A percentile compares a stretch with the other conserved stretches of the same genome.
These are phyloP conservation scores for Fusarium drepaniforme DNA, from an alignment of 2,329 filamentous ascomycete genomes.

Conservation along the genomic window DNA sequence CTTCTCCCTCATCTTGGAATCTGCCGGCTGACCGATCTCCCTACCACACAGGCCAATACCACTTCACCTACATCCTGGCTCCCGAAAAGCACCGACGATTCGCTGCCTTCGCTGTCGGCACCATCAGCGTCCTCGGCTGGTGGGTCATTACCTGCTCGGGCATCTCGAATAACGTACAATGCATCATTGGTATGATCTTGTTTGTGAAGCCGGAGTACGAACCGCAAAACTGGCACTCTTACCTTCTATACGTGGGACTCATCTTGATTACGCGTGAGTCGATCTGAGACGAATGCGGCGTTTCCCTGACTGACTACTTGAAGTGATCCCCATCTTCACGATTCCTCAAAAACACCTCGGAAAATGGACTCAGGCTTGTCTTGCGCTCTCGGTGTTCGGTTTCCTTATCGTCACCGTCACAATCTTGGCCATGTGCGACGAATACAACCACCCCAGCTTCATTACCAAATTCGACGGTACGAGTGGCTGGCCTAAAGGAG, in stretches of 20 bases:
- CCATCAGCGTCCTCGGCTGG: constrained; percentile 30
- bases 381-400: constrained; percentile 17
- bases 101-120: constrained; percentile 26
- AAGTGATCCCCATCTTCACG: constrained; percentile 36
- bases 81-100: constrained; percentile 26
- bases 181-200: constrained; percentile 30
- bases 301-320: background rate
- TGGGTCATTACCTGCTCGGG: constrained; percentile 37
- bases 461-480: constrained; percentile 13
- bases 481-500: constrained; percentile 29
- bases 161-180: constrained; percentile 30
- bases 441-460: constrained; percentile 17
- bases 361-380: constrained; percentile 24
- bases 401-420: constrained; percentile 22
- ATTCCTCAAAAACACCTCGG: constrained; percentile 32
- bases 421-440: constrained; percentile 20
- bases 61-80: constrained; percentile 32
- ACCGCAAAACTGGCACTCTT: constrained; percentile 31
- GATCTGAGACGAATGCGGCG: background rate
- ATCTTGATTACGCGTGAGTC: constrained; percentile 27
- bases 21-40: background rate
- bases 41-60: constrained; percentile 28
- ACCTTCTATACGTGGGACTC: constrained; percentile 27
- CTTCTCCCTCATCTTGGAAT: background rate
- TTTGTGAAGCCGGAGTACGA: constrained; percentile 24